Conservation (phyloP, 1,139 yeast species). For the Pichia sp. region DNA sequence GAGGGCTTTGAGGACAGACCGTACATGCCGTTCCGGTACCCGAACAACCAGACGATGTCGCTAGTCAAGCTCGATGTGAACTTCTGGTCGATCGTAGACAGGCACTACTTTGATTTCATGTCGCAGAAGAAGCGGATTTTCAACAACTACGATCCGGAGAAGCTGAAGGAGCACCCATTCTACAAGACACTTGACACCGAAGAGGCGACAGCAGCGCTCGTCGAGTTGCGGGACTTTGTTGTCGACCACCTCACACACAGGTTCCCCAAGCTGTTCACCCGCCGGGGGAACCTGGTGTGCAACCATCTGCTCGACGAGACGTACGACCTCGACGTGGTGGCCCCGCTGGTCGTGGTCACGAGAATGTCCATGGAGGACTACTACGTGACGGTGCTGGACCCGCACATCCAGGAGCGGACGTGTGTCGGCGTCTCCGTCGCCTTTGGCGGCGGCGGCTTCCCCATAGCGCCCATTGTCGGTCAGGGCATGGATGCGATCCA, state of each 20-base stretch:
- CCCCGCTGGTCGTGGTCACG: slow-evolving; percentile 45
- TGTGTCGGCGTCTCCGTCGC: slow-evolving; percentile 53
- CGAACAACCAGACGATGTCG: slow-evolving; percentile 55
- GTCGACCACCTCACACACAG: slow-evolving; percentile 41
- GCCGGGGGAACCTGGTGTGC: slow-evolving; percentile 33
- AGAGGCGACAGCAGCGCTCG: slow-evolving; percentile 41
- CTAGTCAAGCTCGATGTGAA: slow-evolving; percentile 47
- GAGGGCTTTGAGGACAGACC: slow-evolving; percentile 46
- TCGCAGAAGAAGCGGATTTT: slow-evolving; percentile 42
- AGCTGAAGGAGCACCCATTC: slow-evolving; percentile 31
- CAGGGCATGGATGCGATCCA: slow-evolving; percentile 44
- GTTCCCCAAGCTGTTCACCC: slow-evolving; percentile 46
- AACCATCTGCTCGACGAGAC: slow-evolving; percentile 45
- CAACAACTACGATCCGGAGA: slow-evolving; percentile 37
- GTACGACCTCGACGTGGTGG: slow-evolving; percentile 44
- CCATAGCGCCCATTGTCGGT: slow-evolving; percentile 42
- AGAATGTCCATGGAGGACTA: slow-evolving; percentile 52
- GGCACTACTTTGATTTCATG: slow-evolving; percentile 43
- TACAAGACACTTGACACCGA: slow-evolving; percentile 41
- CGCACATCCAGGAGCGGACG: slow-evolving; percentile 38
- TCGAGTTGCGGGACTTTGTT: slow-evolving; percentile 45
- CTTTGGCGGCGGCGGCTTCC: slow-evolving; percentile 55
- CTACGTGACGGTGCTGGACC: slow-evolving; percentile 37
- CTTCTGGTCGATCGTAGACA: slow-evolving; percentile 53
- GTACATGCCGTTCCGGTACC: slow-evolving; percentile 56